These are phyloP conservation scores for Kwoniella newhampshirensis DNA, from an alignment of 768 basidiomycete species.

Conservation along the genomic window DNA sequence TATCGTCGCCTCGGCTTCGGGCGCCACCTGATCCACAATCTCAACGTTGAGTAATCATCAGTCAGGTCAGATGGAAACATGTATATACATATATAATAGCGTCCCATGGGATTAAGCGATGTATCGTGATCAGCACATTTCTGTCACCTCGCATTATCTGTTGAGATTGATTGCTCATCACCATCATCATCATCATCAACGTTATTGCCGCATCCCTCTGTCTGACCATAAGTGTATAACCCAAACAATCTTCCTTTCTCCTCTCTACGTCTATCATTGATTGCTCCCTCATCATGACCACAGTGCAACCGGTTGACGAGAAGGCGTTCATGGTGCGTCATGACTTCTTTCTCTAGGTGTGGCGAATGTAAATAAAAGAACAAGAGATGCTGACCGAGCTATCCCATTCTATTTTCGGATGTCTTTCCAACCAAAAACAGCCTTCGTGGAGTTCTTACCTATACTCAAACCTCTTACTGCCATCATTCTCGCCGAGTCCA, in stretches of 20 bases:
- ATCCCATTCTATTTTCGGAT: not conserved
- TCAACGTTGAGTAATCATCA: no score
- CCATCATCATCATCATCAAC: no score
- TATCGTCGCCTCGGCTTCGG: no score
- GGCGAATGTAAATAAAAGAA: not conserved
- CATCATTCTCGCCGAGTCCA: constrained; percentile 35
- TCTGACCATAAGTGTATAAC: no score
- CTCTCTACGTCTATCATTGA: not conserved
- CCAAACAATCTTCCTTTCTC: not conserved
- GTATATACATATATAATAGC: no score
- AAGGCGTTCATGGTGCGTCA: constrained; percentile 12
- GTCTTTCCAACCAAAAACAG: constrained; percentile 2
- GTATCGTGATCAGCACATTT: no score
- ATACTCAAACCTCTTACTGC: constrained; percentile 42
- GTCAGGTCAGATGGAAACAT: no score
- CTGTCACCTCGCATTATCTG: no score
- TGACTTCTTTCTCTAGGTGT: not conserved
- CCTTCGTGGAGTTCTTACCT: constrained; percentile 46
- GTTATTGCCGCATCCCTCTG: no score
- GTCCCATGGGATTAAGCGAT: no score
- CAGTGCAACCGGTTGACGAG: constrained; percentile 8
- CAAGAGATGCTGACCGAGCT: constrained; percentile 2
- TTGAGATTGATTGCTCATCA: no score
- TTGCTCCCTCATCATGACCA: not conserved
- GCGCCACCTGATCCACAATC: no score